Evolutionary conservation across 495 filamentous ascomycete genomes (phyloP), one percentile per base, ranked within the genome.

Genomic region (Penicillium odoratum): DNA sequence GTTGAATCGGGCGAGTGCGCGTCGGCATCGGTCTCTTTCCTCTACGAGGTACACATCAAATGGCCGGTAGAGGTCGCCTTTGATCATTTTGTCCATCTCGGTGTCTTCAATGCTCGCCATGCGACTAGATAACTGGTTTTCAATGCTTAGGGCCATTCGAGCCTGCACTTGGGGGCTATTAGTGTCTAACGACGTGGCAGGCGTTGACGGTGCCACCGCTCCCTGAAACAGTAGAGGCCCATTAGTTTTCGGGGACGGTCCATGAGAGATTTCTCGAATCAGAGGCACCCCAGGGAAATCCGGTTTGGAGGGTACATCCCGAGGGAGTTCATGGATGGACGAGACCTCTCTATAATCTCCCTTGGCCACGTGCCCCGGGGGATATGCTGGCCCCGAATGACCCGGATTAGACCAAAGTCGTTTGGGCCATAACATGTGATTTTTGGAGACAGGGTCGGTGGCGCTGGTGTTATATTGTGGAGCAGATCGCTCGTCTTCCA

Each of bases 11-110:
- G 86, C 93, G 58, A 93, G 83, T 7, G 91, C 91, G 11, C 83
- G 83, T 62, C 87, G 92, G 75, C 94, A 98, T 59, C 86, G 78
- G 64, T 97, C 89, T 25, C 95, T 87, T 61, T 98, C 94, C 47
- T 92, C 82, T 4, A 92, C 81, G 7, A 98, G 82, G 59, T 91
- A 86, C 44, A 85, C 80, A 65, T 89, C 85, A 59, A 86, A 90
- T 1, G 90, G 90, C 48, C 85, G 85, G 68, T 93, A 98, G 9
- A 85, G 80, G 28, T 92, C 80, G n/a, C 92, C 91, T 43, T 78
- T 80, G 4, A 96, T 79, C 94, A 98, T 98, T 72, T 96, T 94
- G 48, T 96, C 91, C 70, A 94, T 97, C 69, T 97, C 91, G 0
- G 87, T 88, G 33, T 83, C 77, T n/a, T 75, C 77, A 13, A 48